Evolutionary conservation across 192 early-diverging fungal species (phyloP), one percentile per base, ranked within the genome.

Genomic region (Coemansia sp.): DNA sequence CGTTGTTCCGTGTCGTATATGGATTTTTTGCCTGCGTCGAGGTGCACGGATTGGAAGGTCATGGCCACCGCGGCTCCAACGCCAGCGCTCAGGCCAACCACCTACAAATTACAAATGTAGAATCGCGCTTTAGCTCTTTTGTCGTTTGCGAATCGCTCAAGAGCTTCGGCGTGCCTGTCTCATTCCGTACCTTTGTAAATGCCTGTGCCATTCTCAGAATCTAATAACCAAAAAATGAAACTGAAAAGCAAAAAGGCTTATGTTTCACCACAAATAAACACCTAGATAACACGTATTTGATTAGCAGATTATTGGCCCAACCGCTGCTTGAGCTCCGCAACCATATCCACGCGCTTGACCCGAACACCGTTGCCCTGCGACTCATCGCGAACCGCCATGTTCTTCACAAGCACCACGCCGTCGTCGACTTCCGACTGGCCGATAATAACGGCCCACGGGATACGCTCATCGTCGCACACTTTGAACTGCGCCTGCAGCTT

Each of bases 401-500:
- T 88, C 84, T 97, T 95, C 58, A 99, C 83, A 76, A 88, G 90
- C 47, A 97, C 88, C n/a, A 88, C 66, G 19, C 92, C 92, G 21
- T 85, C 75, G 50, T 85, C 85, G 23, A 97, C 51, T 76, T 98
- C 95, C 64, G 88, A 85, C 22, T 83, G 72, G 50, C 94, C 95
- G 56, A 99, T 84, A 60, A 97, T 92, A 41, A 99, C 88, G 1
- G 90, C 92, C 52, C 92, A 86, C 1, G 97, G 97, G 61, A 99
- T 95, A 57, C 87, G 85, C 48, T 94, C 90, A 24, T 84, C 85
- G 57, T 95, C 92, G 67, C 93, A 94, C 7, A 67, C 79, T 49
- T 87, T 84, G 72, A 87, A 94, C 79, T 99, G 93, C 4, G 69
- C 71, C 50, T 90, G 87, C 51, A 91, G 79, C 63, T 88, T 85